Evolutionary conservation across 495 filamentous ascomycete genomes (phyloP).

Genomic region (Penicillium daleae): DNA sequence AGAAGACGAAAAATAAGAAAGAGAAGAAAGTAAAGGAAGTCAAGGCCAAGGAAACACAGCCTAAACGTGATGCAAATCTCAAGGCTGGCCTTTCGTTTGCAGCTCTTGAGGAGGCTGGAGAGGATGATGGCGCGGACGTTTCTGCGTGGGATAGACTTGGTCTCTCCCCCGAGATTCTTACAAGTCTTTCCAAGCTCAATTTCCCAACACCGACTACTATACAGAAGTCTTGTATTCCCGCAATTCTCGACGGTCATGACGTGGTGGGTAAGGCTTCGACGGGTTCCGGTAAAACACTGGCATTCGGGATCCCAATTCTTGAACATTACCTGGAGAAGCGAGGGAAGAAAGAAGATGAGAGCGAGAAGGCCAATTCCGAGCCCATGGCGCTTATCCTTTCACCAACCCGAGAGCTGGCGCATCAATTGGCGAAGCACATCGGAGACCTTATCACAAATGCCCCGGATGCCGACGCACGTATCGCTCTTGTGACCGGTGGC

Average conservation of each 20-base stretch:
- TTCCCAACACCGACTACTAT: slow-evolving; percentile 83
- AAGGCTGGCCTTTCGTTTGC: slow-evolving; percentile 44
- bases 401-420: slow-evolving; percentile 89
- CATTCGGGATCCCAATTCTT: slow-evolving; percentile 71
- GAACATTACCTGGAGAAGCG: slow-evolving; percentile 49
- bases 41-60: slow-evolving; percentile 39
- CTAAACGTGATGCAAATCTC: slow-evolving; percentile 27
- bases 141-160: slow-evolving; percentile 76
- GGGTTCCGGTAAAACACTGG: slow-evolving; percentile 94
- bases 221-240: slow-evolving; percentile 75
- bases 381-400: slow-evolving; percentile 89
- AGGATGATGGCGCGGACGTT: slow-evolving; percentile 54
- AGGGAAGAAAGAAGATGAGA: slow-evolving; percentile 24
- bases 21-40: slow-evolving; percentile 35
- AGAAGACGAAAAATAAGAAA: slow-evolving; percentile 38
- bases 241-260: slow-evolving; percentile 83
- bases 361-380: slow-evolving; percentile 30
- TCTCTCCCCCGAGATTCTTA: slow-evolving; percentile 68
- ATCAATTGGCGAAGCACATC: slow-evolving; percentile 85
- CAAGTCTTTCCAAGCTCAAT: slow-evolving; percentile 74
- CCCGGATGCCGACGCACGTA: slow-evolving; percentile 61
- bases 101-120: slow-evolving; percentile 44
- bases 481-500: slow-evolving; percentile 86
- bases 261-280: slow-evolving; percentile 95
- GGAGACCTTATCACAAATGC: slow-evolving; percentile 65